Evolutionary conservation across 202 grass and related monocot genomes (phyloP), one percentile per base, ranked within the genome.

Genomic region (Digitaria exilis): DNA sequence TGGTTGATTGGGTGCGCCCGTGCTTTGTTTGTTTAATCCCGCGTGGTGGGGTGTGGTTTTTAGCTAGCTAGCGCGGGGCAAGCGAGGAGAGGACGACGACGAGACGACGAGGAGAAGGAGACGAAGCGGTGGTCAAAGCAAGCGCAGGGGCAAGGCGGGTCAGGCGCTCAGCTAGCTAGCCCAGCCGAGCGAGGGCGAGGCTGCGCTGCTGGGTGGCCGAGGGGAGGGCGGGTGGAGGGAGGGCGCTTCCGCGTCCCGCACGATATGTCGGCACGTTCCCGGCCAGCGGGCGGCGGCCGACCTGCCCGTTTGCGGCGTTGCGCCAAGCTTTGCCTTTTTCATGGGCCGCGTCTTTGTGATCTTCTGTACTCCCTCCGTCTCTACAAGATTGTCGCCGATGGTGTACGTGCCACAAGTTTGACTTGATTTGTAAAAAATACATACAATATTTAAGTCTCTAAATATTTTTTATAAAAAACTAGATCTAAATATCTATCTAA

Each of bases 11-110:
- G 78, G 9, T 52, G 30, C 39, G 21, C 51, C n/a, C 37, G 37
- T 39, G 51, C 29, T 61, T 87, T 34, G 26, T n/a, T n/a, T n/a
- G n/a, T 83, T 87, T 35, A 82, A 78, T 35, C 66, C 4, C 37
- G n/a, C n/a, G 65, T 52, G 85, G 79, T 71, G 64, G 25, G 18
- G 18, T 2, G 21, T 1, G 14, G 22, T 80, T 64, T 43, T 52
- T 44, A 37, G 34, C 11, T 21, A 60, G 11, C 6, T 24, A 7
- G n/a, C 21, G 54, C 37, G 37, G 37, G 10, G 43, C 42, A 0
- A 44, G 69, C 48, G 35, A 44, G 63, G 50, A 16, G 30, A 9
- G 13, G 54, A 3, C 0, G n/a, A n/a, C n/a, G n/a, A 12, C 1
- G 12, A 3, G 5, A 1, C n/a, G 34, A 12, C 68, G 69, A 71